phyloP scores from a whole-genome alignment of 192 early-diverging fungal genomes.

The Linnemannia zychae region DNA sequence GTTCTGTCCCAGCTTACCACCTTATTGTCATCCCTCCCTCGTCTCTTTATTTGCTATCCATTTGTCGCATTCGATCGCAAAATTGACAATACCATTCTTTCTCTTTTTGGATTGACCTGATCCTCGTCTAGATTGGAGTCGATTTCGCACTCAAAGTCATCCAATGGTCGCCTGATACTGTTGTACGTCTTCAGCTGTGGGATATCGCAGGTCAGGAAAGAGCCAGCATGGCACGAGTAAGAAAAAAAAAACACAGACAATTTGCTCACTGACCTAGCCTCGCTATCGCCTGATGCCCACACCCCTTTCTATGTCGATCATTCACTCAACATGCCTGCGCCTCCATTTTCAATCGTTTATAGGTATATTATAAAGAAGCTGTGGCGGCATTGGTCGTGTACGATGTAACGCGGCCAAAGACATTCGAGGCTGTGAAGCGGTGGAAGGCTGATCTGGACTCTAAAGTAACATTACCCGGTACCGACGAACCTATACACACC shows the following conservation, averaged over 20 bases:
- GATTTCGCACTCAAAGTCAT: slow-evolving; percentile 70
- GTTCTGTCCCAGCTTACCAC: neutral
- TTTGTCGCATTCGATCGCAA: neutral
- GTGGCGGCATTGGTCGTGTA: slow-evolving; percentile 70
- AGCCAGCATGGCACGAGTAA: slow-evolving; percentile 68
- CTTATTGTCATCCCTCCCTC: neutral
- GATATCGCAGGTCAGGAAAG: slow-evolving; percentile 73
- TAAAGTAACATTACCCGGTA: slow-evolving; percentile 66
- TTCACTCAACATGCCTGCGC: neutral
- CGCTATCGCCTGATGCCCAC: neutral
- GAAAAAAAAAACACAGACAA: neutral
- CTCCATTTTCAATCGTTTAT: neutral
- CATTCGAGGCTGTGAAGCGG: slow-evolving; percentile 67
- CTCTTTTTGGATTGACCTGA: neutral
- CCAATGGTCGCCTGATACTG: slow-evolving; percentile 61
- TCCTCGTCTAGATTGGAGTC: slow-evolving; percentile 65
- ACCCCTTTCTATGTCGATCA: neutral
- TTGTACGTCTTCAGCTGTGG: slow-evolving; percentile 68
- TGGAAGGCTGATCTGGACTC: slow-evolving; percentile 73
- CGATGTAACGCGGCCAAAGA: slow-evolving; percentile 68
- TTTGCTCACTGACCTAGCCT: neutral
- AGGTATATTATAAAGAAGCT: slow-evolving; percentile 73
- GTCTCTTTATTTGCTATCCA: neutral
- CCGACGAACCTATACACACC: slow-evolving; percentile 65
- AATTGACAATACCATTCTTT: neutral